Evolutionary conservation across 331 rosid genomes (phyloP).

Genomic region (Pyrus hybrid): DNA sequence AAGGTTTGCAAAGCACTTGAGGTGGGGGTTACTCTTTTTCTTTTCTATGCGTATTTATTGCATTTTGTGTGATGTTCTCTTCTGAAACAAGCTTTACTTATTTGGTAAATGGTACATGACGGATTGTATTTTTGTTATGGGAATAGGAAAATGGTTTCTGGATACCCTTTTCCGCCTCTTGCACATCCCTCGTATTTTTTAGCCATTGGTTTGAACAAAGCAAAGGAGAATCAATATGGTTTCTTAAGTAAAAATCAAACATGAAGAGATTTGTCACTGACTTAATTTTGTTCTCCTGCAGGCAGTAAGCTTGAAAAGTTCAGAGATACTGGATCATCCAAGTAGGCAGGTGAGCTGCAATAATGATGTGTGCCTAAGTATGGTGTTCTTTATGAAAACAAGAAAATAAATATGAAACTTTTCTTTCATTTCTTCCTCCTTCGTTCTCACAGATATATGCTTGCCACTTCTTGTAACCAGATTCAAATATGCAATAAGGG

Average conservation of each 20-base stretch:
- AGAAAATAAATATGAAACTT: slow-evolving; percentile 19
- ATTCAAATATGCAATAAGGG: slow-evolving; percentile 93
- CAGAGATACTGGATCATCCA: slow-evolving; percentile 62
- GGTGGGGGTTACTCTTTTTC: slow-evolving; percentile 43
- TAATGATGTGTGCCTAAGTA: slow-evolving; percentile 15
- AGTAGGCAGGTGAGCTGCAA: slow-evolving; percentile 55
- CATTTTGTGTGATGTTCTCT: background rate
- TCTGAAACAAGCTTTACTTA: background rate
- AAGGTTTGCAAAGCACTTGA: slow-evolving; percentile 93
- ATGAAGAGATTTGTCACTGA: slow-evolving; percentile 15
- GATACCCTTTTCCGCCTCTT: too few species aligned
- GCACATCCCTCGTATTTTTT: too few species aligned
- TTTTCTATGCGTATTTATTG: background rate
- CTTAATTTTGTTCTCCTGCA: slow-evolving; percentile 39
- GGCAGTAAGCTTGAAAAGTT: slow-evolving; percentile 88
- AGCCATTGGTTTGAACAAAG: too few species aligned
- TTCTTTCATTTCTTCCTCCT: slow-evolving; percentile 27
- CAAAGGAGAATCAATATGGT: background rate
- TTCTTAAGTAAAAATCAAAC: background rate
- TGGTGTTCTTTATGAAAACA: slow-evolving; percentile 10
- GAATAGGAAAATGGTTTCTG: too few species aligned
- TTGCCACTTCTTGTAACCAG: slow-evolving; percentile 75
- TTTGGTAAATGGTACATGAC: slow-evolving; percentile 4
- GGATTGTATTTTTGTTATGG: background rate
- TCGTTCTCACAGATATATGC: slow-evolving; percentile 62